Evolutionary conservation across 768 basidiomycete genomes (phyloP).

Genomic region (Phylloporus scabripes): DNA sequence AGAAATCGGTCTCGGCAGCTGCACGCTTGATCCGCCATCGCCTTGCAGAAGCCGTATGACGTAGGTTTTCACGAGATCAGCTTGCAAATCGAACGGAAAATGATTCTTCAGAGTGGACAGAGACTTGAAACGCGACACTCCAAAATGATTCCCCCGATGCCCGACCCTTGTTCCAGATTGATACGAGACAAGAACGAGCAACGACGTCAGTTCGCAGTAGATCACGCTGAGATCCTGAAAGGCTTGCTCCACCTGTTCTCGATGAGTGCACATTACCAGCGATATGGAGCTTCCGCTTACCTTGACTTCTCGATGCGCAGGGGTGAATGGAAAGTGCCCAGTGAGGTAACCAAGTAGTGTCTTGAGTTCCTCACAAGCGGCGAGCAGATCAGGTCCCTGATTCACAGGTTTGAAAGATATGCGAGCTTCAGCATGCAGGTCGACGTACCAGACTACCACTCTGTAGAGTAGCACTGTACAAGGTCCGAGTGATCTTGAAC

Average conservation of each 20-base stretch:
- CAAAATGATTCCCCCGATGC: slow-evolving; percentile 8
- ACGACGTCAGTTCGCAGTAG: slow-evolving; percentile 71
- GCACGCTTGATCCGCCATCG: slow-evolving; percentile 36
- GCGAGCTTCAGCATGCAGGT: background rate
- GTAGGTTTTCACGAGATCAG: slow-evolving; percentile 53
- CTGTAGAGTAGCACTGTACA: slow-evolving; percentile 57
- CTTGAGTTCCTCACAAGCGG: slow-evolving; percentile 45
- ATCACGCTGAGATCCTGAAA: slow-evolving; percentile 69
- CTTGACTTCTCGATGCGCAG: slow-evolving; percentile 54
- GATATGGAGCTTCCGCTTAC: slow-evolving; percentile 20
- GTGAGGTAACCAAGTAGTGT: slow-evolving; percentile 67
- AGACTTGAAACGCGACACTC: slow-evolving; percentile 11
- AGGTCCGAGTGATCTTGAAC: slow-evolving; percentile 48
- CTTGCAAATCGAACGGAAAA: slow-evolving; percentile 34
- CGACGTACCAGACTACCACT: slow-evolving; percentile 33
- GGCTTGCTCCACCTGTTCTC: slow-evolving; percentile 53
- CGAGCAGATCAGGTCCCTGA: slow-evolving; percentile 20
- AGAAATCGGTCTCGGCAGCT: slow-evolving; percentile 49
- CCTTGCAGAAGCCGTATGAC: slow-evolving; percentile 55
- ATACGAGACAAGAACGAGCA: slow-evolving; percentile 42
- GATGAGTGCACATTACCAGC: slow-evolving; percentile 3
- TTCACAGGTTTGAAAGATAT: slow-evolving; percentile 11
- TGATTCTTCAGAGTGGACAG: slow-evolving; percentile 13
- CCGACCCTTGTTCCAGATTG: slow-evolving; percentile 8
- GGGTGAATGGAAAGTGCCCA: slow-evolving; percentile 78